phyloP scores from a whole-genome alignment of 495 filamentous ascomycete genomes.

The Penicillium simplicissimum region DNA sequence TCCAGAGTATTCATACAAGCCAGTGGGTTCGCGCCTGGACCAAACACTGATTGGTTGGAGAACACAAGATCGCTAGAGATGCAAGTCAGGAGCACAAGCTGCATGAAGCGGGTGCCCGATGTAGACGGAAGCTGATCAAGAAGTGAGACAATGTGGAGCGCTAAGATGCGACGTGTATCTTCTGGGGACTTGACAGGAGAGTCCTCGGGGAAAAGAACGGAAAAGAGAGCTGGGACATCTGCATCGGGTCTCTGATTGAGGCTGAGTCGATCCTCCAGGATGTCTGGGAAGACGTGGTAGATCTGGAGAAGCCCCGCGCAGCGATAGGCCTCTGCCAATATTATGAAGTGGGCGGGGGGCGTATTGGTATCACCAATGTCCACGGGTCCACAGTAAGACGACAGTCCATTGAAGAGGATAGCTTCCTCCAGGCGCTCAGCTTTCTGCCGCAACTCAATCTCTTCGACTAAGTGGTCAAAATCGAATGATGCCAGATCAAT shows the following conservation, averaged over 20 bases:
- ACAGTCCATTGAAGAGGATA: conserved; percentile 26
- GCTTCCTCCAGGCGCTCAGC: conserved; percentile 26
- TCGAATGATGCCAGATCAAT: conserved; percentile 22
- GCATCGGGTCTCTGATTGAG: conserved; percentile 9
- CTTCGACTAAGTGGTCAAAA: conserved; percentile 22
- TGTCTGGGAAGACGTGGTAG: conserved; percentile 30
- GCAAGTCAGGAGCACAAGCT: conserved; percentile 25
- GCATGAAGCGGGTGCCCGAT: conserved; percentile 29
- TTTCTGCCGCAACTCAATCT: conserved; percentile 22
- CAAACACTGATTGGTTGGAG: conserved; percentile 22
- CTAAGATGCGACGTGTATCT: conserved; percentile 22
- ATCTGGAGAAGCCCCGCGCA: conserved; percentile 29
- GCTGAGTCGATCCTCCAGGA: conserved; percentile 20
- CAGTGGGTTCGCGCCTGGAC: conserved; percentile 22
- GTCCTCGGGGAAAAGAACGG: conserved; percentile 17
- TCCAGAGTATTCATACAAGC: conserved; percentile 26
- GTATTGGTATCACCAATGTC: conserved; percentile 30
- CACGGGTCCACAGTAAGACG: conserved; percentile 27
- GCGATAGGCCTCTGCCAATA: conserved; percentile 28
- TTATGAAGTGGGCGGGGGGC: conserved; percentile 29
- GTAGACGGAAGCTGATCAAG: conserved; percentile 26
- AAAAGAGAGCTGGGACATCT: conserved; percentile 22
- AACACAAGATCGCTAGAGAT: conserved; percentile 32
- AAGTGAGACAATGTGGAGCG: conserved; percentile 29
- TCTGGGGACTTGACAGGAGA: conserved; percentile 11